Evolutionary conservation across 2,329 filamentous ascomycete genomes (phyloP).

Genomic region (Orbilia blumenaviensis): DNA sequence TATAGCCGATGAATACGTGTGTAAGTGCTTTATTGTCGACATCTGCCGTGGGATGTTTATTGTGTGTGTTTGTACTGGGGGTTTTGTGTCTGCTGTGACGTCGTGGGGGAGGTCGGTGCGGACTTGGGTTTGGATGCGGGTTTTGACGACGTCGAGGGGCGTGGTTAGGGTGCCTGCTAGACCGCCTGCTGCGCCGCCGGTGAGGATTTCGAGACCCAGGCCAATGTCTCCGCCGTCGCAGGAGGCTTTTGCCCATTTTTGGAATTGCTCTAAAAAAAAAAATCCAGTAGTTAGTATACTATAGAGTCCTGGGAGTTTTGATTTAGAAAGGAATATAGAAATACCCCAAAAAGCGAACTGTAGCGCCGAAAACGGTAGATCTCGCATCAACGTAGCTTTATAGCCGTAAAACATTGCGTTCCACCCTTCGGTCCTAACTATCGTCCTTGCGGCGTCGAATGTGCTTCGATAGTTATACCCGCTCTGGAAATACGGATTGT

Average conservation of each 20-base stretch:
- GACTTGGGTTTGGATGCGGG: slow-evolving; percentile 91
- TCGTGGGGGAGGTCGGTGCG: slow-evolving; percentile 64
- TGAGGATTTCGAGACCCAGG: slow-evolving; percentile 82
- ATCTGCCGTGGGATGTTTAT: slow-evolving; percentile 55
- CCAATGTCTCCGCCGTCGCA: slow-evolving; percentile 81
- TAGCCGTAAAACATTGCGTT: slow-evolving; percentile 94
- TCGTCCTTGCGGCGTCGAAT: slow-evolving; percentile 83
- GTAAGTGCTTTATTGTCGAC: slow-evolving; percentile 55
- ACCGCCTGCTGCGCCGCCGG: slow-evolving; percentile 87
- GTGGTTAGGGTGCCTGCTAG: slow-evolving; percentile 94
- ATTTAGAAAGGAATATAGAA: no score
- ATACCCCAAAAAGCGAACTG: slow-evolving; percentile 89
- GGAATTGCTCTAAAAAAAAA: slow-evolving; percentile 75
- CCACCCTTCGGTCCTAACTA: slow-evolving; percentile 81
- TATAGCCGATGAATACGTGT: slow-evolving; percentile 34
- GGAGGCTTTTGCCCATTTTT: slow-evolving; percentile 80
- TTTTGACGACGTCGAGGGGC: slow-evolving; percentile 96
- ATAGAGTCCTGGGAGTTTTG: no score
- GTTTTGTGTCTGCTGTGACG: slow-evolving; percentile 53
- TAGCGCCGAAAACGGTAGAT: slow-evolving; percentile 92
- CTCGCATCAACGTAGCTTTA: slow-evolving; percentile 91
- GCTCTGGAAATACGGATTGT: slow-evolving; percentile 91
- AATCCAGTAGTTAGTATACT: no score
- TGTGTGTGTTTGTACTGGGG: slow-evolving; percentile 54
- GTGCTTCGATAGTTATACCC: slow-evolving; percentile 96